These are phyloP conservation scores for Cerioporus squamosus DNA, from an alignment of 1,284 basidiomycete genomes.

Conservation along the genomic window DNA sequence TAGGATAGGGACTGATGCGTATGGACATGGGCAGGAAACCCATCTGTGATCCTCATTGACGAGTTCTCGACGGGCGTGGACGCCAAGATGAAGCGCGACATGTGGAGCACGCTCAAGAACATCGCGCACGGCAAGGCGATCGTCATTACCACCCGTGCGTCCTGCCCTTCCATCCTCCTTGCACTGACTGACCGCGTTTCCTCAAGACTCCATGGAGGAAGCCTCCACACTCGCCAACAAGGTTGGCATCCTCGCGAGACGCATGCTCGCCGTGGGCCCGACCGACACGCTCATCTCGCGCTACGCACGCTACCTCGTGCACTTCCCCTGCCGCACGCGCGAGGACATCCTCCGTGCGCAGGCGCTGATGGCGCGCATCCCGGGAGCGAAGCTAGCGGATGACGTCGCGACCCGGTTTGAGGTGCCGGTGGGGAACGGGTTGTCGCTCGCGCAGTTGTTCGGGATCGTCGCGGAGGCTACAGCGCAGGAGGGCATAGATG, in stretches of 20 bases:
- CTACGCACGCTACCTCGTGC: slow-evolving; percentile 79
- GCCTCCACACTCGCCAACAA: slow-evolving; percentile 76
- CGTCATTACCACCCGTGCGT: slow-evolving; percentile 71
- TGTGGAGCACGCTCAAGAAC: slow-evolving; percentile 77
- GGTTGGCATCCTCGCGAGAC: slow-evolving; percentile 73
- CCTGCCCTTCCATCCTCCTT: too few species aligned
- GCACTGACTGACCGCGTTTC: not conserved
- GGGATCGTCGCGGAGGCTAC: slow-evolving; percentile 67
- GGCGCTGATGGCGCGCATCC: slow-evolving; percentile 64
- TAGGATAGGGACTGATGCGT: not conserved
- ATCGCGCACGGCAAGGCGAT: slow-evolving; percentile 69
- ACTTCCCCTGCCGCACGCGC: slow-evolving; percentile 69
- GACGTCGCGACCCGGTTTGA: slow-evolving; percentile 82
- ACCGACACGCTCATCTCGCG: slow-evolving; percentile 64
- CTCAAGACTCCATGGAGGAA: slow-evolving; percentile 81
- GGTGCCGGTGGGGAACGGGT: slow-evolving; percentile 56
- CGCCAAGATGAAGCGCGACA: slow-evolving; percentile 82
- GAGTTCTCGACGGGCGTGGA: slow-evolving; percentile 86
- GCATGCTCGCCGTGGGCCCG: slow-evolving; percentile 73
- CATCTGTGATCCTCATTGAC: slow-evolving; percentile 78
- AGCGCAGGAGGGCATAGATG: slow-evolving; percentile 50
- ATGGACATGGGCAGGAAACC: slow-evolving; percentile 57
- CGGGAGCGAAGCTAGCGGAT: slow-evolving; percentile 67
- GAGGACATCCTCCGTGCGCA: slow-evolving; percentile 61
- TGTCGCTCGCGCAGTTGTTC: slow-evolving; percentile 62